These are phyloP conservation scores for Aspergillus nidulans DNA, from an alignment of 495 filamentous ascomycete species.

Conservation along the genomic window DNA sequence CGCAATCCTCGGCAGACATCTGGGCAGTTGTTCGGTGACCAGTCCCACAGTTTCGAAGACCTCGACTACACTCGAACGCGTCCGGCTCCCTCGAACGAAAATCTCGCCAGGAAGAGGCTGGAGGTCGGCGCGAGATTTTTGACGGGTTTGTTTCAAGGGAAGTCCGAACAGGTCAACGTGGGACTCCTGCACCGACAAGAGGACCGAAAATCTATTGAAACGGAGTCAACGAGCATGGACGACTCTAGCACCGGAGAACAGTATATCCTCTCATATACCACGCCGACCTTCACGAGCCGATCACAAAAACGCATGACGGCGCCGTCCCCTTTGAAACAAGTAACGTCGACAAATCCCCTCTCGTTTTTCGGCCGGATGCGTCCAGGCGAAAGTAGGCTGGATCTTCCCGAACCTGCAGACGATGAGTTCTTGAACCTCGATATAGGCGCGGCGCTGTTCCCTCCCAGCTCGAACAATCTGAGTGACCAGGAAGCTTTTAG, in stretches of 20 bases:
- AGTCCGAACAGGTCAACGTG: conserved; percentile 44
- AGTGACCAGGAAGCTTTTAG: conserved; percentile 66
- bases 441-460: conserved; percentile 60
- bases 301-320: conserved; percentile 36
- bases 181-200: conserved; percentile 24
- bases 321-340: conserved; percentile 28
- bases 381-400: conserved; percentile 22
- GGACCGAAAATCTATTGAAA: conserved; percentile 15
- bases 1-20: conserved; percentile 19
- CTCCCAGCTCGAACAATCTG: conserved; percentile 45
- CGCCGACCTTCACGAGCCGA: conserved; percentile 19
- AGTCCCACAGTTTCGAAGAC: conserved; percentile 24
- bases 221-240: conserved; percentile 17
- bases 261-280: conserved; percentile 15
- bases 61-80: conserved; percentile 14
- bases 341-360: conserved; percentile 31
- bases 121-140: conserved; percentile 40
- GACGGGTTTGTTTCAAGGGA: conserved; percentile 50
- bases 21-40: conserved; percentile 16
- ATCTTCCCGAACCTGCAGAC: conserved; percentile 35
- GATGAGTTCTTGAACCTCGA: conserved; percentile 65
- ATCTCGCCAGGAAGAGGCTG: conserved; percentile 37
- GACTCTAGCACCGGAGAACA: conserved; percentile 11
- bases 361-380: conserved; percentile 38
- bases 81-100: conserved; percentile 25